phyloP scores from a whole-genome alignment of 106 monocot genomes.

The Dioscorea dumetorum region DNA sequence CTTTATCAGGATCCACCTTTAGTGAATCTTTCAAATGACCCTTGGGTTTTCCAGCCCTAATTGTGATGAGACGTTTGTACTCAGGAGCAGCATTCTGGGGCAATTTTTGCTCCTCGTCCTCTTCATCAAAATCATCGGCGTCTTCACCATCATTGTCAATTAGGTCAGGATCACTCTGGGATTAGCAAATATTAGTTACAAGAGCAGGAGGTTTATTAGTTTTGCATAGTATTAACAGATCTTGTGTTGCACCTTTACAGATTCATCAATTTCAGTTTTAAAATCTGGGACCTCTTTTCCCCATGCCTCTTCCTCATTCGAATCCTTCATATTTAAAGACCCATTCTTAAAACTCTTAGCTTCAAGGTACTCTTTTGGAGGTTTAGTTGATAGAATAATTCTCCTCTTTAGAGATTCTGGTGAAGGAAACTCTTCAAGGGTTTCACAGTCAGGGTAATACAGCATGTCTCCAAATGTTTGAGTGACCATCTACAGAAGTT shows the following conservation, averaged over 20 bases:
- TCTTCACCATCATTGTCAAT: conserved; percentile 9
- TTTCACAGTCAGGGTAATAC: conserved; percentile 22
- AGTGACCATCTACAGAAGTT: conserved; percentile 49
- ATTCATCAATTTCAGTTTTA: conserved; percentile 32
- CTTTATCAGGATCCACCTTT: conserved; percentile 46
- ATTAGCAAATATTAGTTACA: background rate
- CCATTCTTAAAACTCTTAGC: conserved; percentile 24
- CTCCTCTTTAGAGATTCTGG: conserved; percentile 26
- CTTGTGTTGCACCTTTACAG: conserved; percentile 36
- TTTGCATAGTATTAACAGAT: background rate
- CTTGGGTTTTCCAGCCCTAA: conserved; percentile 58
- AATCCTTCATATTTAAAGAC: conserved; percentile 17
- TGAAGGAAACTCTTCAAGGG: conserved; percentile 28
- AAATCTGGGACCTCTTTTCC: conserved; percentile 45
- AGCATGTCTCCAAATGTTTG: conserved; percentile 39
- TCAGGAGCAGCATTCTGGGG: conserved; percentile 17
- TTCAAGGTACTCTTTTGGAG: conserved; percentile 55
- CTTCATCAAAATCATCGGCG: conserved; percentile 24
- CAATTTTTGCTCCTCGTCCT: conserved; percentile 24
- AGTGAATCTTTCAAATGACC: conserved; percentile 33
- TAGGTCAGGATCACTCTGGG: conserved; percentile 4
- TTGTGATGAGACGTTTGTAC: conserved; percentile 58
- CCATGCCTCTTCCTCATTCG: conserved; percentile 33
- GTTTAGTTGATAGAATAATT: conserved; percentile 37
- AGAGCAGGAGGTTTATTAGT: background rate